These are phyloP conservation scores for Colletotrichum tabaci DNA, from an alignment of 2,329 filamentous ascomycete genomes.

Conservation along the genomic window DNA sequence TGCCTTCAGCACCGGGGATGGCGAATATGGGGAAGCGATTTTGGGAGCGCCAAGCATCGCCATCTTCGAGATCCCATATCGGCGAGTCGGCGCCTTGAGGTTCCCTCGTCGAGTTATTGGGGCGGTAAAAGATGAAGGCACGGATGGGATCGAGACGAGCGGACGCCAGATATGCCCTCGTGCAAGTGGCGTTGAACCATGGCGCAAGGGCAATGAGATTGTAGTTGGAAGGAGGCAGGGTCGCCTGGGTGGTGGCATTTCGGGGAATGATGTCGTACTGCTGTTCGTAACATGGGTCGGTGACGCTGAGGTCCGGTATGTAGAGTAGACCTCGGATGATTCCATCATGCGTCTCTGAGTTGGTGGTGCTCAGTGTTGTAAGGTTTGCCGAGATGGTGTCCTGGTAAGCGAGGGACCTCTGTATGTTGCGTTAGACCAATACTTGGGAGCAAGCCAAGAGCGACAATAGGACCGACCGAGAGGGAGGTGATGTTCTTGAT, in stretches of 20 bases:
- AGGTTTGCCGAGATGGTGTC: constrained; percentile 71
- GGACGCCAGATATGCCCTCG: constrained; percentile 77
- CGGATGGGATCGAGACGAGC: constrained; percentile 72
- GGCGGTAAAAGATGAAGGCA: constrained; percentile 75
- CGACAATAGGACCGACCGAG: constrained; percentile 60
- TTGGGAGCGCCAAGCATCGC: constrained; percentile 78
- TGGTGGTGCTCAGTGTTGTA: constrained; percentile 81
- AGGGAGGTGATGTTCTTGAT: constrained; percentile 71
- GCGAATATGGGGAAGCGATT: constrained; percentile 88
- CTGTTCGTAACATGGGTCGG: constrained; percentile 74
- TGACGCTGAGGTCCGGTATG: constrained; percentile 77
- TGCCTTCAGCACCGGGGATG: constrained; percentile 77
- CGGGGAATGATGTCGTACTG: constrained; percentile 77
- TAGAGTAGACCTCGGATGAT: constrained; percentile 86
- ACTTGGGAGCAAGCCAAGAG: constrained; percentile 4
- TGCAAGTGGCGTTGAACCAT: constrained; percentile 84
- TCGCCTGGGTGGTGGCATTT: constrained; percentile 80
- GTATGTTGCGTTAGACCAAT: constrained; percentile 42
- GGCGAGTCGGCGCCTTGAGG: constrained; percentile 77
- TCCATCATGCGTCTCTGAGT: constrained; percentile 70
- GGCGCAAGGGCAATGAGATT: constrained; percentile 87
- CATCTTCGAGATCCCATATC: constrained; percentile 80
- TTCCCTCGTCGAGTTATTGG: constrained; percentile 67
- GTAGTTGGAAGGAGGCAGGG: constrained; percentile 79
- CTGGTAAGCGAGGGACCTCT: constrained; percentile 65